Percentiles rank a stretch among this genome's conserved stretches.
These are phyloP conservation scores for Oryza australiensis DNA, from an alignment of 176 grass and related monocot species.

Conservation along the genomic window DNA sequence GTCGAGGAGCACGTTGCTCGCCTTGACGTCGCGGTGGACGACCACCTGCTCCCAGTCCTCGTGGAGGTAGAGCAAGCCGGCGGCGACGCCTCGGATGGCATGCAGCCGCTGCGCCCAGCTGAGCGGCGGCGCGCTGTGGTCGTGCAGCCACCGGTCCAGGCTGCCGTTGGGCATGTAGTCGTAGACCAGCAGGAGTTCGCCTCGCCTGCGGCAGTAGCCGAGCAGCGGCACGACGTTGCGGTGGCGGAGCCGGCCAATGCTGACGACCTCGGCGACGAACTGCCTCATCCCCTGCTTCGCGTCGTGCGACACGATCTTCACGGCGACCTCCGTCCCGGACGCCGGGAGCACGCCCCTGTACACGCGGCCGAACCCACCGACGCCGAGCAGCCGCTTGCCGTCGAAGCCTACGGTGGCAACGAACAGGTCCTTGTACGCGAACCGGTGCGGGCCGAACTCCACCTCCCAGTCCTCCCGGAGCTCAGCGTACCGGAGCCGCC, in stretches of 20 bases:
- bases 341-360: conserved; percentile 44
- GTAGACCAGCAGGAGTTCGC: conserved; percentile 49
- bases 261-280: conserved; percentile 51
- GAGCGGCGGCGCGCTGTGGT: conserved; percentile 10
- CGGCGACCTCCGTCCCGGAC: conserved; percentile 23
- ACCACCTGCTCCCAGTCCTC: conserved; percentile 54
- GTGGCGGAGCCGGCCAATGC: conserved; percentile 53
- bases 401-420: conserved; percentile 41
- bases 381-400: conserved; percentile 32
- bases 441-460: conserved; percentile 43
- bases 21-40: conserved; percentile 83
- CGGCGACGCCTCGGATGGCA: conserved; percentile 32
- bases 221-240: conserved; percentile 55
- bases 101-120: conserved; percentile 48
- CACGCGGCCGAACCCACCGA: conserved; percentile 52
- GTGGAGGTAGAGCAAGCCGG: conserved; percentile 50
- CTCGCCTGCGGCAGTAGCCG: conserved; percentile 53
- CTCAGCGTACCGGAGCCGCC: conserved; percentile 40
- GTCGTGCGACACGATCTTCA: conserved; percentile 22
- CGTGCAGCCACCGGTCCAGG: conserved; percentile 54
- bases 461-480: conserved; percentile 39
- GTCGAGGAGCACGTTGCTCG: conserved; percentile 77
- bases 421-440: conserved; percentile 39
- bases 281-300: conserved; percentile 46
- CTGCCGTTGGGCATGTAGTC: conserved; percentile 64